phyloP scores from a whole-genome alignment of 1,139 yeast species.

The Zygosaccharomyces pseudobailii region DNA sequence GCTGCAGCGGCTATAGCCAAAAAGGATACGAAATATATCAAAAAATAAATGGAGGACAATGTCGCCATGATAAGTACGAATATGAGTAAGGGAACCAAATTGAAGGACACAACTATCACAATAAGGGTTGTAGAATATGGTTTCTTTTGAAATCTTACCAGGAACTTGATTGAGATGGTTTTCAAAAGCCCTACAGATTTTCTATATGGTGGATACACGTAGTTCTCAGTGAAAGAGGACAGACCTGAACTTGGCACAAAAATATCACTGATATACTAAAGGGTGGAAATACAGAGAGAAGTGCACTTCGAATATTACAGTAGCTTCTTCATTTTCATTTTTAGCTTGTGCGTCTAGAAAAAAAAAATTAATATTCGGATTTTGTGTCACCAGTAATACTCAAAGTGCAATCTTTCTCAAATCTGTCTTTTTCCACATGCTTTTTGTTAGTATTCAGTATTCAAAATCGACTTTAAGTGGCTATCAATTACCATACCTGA shows the following conservation, averaged over 20 bases:
- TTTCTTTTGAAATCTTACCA: constrained; percentile 8
- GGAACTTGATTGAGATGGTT: neutral
- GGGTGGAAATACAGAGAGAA: neutral
- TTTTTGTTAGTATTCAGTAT: neutral
- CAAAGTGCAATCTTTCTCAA: neutral
- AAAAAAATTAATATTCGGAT: neutral
- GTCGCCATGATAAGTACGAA: constrained; percentile 16
- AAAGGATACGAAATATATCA: constrained; percentile 19
- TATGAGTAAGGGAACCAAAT: constrained; percentile 10
- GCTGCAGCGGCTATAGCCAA: constrained; percentile 16
- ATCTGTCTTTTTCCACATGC: neutral
- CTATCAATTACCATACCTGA: constrained; percentile 9
- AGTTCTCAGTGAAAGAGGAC: constrained; percentile 1
- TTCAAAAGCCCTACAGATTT: constrained; percentile 3
- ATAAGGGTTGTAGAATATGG: constrained; percentile 11
- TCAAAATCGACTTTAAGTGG: neutral
- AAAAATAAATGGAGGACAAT: constrained; percentile 17
- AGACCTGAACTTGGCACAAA: constrained; percentile 1
- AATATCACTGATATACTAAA: neutral
- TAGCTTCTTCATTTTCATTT: neutral
- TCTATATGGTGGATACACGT: constrained; percentile 4
- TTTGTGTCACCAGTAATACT: constrained; percentile 6
- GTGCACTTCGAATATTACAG: neutral
- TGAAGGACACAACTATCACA: constrained; percentile 5
- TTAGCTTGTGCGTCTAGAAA: neutral